These are phyloP conservation scores for Phytopythium helicoides DNA, from an alignment of 352 stramenopile genomes.

Conservation along the genomic window DNA sequence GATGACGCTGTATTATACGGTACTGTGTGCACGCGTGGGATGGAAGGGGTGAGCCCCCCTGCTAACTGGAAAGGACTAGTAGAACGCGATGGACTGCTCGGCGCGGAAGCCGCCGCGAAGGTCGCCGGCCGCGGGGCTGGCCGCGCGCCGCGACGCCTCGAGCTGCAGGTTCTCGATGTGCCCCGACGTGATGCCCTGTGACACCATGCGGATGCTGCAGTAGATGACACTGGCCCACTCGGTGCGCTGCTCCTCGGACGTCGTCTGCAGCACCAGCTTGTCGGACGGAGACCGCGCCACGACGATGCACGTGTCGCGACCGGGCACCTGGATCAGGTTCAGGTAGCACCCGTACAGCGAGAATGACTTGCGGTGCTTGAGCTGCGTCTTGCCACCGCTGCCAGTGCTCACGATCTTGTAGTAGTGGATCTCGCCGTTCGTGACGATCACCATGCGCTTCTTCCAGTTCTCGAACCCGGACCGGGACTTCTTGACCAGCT, in stretches of 20 bases:
- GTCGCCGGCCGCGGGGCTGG: constrained; percentile 16
- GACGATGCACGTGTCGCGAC: constrained; percentile 76
- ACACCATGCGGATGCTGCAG: constrained; percentile 87
- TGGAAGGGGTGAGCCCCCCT: no score
- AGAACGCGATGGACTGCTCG: constrained; percentile 24
- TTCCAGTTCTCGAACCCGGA: constrained; percentile 89
- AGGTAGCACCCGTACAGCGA: constrained; percentile 82
- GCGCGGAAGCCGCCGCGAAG: constrained; percentile 30
- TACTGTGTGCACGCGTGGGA: no score
- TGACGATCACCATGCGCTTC: constrained; percentile 71
- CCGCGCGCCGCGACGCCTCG: constrained; percentile 35
- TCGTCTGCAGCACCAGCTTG: constrained; percentile 78
- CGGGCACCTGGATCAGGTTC: constrained; percentile 73
- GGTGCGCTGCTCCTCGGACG: constrained; percentile 70
- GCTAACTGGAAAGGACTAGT: constrained; percentile 3
- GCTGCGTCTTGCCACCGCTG: constrained; percentile 28
- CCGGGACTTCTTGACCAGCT: constrained; percentile 83
- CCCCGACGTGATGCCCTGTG: constrained; percentile 78
- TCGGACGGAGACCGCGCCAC: constrained; percentile 81
- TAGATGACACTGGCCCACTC: constrained; percentile 87
- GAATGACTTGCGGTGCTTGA: constrained; percentile 86
- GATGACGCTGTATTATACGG: no score
- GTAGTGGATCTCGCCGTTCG: constrained; percentile 81
- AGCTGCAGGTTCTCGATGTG: constrained; percentile 78
- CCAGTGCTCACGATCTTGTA: constrained; percentile 62